Base-by-base conservation (phyloP, 495 filamentous ascomycete genomes). In the Annulohypoxylon bovei region DNA sequence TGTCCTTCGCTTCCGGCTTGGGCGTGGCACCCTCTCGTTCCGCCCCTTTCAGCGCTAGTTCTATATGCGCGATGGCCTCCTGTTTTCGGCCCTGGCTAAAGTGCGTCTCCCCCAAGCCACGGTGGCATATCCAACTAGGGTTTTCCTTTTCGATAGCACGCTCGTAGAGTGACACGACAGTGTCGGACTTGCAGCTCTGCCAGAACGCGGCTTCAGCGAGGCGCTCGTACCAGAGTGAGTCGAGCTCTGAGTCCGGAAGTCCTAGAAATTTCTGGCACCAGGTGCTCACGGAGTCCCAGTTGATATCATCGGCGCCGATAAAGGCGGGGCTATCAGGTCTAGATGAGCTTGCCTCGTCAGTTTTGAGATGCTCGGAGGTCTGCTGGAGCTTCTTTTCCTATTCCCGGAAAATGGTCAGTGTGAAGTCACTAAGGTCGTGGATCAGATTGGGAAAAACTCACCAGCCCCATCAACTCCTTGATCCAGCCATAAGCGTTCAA, bases 221-320 rank as follows among this genome's bases (percentile, higher is more conserved):
- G 9, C 52, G 32, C 52, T 55, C 52, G 16, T 55, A 55, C 52
- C 52, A 55, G 3, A 55, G 30, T 22, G 52, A 55, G 16, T 55
- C 11, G 52, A 55, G 52, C 6, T 55, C 52, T 14, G 30, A 23
- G 32, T 55, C 30, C 1, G 52, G 28, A 33, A 55, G 28, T n/a
- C 16, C 52, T 6, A 55, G 20, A 7, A 22, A 55, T n/a, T 12
- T 28, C 52, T 55, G 52, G 30, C 52, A 55, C 52, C 52, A 55
- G 52, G 52, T 7, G 32, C 52, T 55, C 2, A 37, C 30, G 7
- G 16, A n/a, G 18, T 35, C 52, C 52, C 52, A 55, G 16, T 37
- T 16, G 12, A 55, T 55, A 2, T 55, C 52, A 30, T 28, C 25
- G 4, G 25, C 5, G 47, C 8, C 7, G 4, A 5, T n/a, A 22